These are phyloP conservation scores for Glomus cerebriforme DNA, from an alignment of 192 early-diverging fungal species.

Conservation along the genomic window DNA sequence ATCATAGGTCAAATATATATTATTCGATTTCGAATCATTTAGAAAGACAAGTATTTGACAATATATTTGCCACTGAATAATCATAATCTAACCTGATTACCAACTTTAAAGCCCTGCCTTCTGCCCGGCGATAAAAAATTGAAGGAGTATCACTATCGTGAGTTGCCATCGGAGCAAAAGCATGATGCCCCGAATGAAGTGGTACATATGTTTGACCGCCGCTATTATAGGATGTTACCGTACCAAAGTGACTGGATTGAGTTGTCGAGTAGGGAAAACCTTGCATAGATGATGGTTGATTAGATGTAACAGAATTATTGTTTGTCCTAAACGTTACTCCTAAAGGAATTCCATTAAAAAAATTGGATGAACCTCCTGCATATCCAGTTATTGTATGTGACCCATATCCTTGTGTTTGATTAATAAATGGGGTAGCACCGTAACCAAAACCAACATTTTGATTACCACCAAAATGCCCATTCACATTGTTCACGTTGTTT, in stretches of 20 bases:
- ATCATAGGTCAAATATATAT: neutral
- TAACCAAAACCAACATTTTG: neutral
- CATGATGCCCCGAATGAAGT: neutral
- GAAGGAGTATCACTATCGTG: neutral
- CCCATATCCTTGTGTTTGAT: neutral
- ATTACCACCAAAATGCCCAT: neutral
- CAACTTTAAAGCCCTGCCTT: neutral
- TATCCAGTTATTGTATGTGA: neutral
- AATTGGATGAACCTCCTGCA: neutral
- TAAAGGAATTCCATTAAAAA: neutral
- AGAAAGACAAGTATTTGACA: constrained; percentile 15
- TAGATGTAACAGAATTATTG: neutral
- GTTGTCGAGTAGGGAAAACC: neutral
- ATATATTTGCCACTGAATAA: constrained; percentile 9
- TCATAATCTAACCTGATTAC: neutral
- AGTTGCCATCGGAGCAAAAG: neutral
- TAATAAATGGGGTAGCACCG: neutral
- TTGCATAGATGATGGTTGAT: neutral
- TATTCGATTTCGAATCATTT: neutral
- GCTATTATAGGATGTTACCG: neutral
- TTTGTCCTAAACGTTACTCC: neutral
- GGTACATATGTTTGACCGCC: neutral
- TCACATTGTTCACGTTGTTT: neutral
- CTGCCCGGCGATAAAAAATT: neutral
- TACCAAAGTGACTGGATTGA: neutral